Evolutionary conservation across 2,329 filamentous ascomycete genomes (phyloP), one percentile per base, ranked within the genome.

Genomic region (Harringtonia aguacate): DNA sequence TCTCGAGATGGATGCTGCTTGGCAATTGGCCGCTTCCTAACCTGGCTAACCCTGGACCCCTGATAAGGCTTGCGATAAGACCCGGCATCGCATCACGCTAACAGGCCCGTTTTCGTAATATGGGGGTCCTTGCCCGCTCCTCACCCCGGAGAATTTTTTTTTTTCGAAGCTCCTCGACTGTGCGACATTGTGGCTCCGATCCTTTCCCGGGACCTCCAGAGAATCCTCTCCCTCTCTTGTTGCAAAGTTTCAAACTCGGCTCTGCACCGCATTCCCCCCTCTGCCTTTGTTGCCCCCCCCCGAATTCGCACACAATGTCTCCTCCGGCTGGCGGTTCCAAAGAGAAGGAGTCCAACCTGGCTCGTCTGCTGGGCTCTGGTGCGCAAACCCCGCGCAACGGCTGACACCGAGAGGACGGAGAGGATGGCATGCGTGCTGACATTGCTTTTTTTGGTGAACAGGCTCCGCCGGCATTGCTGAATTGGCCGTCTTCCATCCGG

Each of bases 401-500:
- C 8, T 15, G 21, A 9, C 20, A 13, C 18, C 4, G 7, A 5
- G 18, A 7, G 31, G 31, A 6, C 7, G 10, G 7, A 8, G 10
- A 17, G 9, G 18, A 22, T 18, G 34, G 21, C 9, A 18, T n/a
- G 27, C 17, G 18, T 41, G 42, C 53, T 58, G 44, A 56, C 48
- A 22, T 35, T 50, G 41, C 45, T 31, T 18, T 31, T 56, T n/a
- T n/a, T n/a, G n/a, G n/a, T n/a, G n/a, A n/a, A n/a, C n/a, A 95
- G 89, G 89, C 59, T 86, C 81, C 60, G 88, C 89, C 60, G 89
- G 89, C 71, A 90, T 95, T 63, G 83, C 89, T 57, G 90, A 95
- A 68, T 73, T 95, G 58, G 79, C 87, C 58, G 79, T 95, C 63
- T 95, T 95, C 73, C 87, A 94, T 62, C 87, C 87, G 52, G 87